A percentile compares a stretch with the other conserved stretches of the same genome.
These are phyloP conservation scores for Murraya paniculata DNA, from an alignment of 345 rosid genomes.

Conservation along the genomic window DNA sequence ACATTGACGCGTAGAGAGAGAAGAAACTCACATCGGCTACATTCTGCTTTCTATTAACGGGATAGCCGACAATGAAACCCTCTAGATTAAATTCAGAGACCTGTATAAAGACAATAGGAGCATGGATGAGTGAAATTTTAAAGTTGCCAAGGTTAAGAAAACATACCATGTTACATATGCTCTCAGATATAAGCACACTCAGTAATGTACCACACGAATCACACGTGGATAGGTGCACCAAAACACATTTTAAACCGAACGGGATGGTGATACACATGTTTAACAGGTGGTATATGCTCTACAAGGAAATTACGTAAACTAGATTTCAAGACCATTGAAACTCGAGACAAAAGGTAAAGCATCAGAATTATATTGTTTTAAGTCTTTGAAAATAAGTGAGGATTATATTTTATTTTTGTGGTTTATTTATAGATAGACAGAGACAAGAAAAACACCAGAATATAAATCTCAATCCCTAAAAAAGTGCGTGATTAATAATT, in stretches of 20 bases:
- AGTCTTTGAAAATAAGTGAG: background rate
- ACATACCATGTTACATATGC: background rate
- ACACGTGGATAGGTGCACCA: background rate
- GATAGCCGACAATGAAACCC: slow-evolving; percentile 78
- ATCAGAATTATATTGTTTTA: background rate
- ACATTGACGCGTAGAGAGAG: slow-evolving; percentile 3
- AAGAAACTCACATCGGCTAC: slow-evolving; percentile 38
- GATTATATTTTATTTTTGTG: too few species aligned
- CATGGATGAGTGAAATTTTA: background rate
- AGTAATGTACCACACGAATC: background rate
- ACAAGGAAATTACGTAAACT: background rate
- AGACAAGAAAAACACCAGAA: background rate
- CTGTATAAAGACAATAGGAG: slow-evolving; percentile 35
- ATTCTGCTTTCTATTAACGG: slow-evolving; percentile 37
- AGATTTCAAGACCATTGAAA: background rate
- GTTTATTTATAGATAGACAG: background rate
- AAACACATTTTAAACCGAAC: background rate
- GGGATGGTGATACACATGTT: background rate
- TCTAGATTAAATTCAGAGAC: slow-evolving; percentile 53
- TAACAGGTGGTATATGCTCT: background rate
- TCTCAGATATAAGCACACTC: background rate
- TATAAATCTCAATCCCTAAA: background rate
- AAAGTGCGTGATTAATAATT: background rate
- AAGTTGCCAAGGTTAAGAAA: slow-evolving; percentile 4
- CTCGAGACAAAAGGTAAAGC: background rate